phyloP scores from a whole-genome alignment of 345 rosid genomes.

The Aethionema arabicum region DNA sequence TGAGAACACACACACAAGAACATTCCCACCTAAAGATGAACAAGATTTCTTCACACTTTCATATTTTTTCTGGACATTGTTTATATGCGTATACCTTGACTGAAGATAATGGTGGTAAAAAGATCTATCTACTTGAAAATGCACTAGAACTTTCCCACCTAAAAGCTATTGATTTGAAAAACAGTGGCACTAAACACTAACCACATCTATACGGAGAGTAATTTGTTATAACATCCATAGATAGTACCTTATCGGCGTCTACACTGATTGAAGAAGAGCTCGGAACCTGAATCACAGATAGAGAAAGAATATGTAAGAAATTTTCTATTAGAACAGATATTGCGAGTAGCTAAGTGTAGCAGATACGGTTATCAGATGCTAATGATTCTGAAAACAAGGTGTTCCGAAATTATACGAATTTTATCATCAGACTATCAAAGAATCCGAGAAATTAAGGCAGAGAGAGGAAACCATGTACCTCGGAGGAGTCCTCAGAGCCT shows the following conservation, averaged over 20 bases:
- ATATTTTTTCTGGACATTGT: not conserved
- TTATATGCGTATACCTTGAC: not conserved
- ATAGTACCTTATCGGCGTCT: constrained; percentile 56
- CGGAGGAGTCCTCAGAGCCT: constrained; percentile 36
- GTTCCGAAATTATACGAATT: not conserved
- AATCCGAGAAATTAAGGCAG: not conserved
- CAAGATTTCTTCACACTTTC: not conserved
- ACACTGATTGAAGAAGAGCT: constrained; percentile 47
- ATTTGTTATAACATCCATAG: not conserved
- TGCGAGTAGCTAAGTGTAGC: not conserved
- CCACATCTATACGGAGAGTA: not conserved
- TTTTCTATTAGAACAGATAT: not conserved
- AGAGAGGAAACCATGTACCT: constrained; percentile 39
- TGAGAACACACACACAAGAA: not conserved
- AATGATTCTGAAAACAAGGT: not conserved
- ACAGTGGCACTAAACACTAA: not conserved
- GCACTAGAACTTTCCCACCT: not conserved
- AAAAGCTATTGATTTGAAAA: constrained; percentile 9
- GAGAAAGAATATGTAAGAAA: not conserved
- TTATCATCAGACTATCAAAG: not conserved
- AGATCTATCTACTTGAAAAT: not conserved
- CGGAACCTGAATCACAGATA: constrained; percentile 32
- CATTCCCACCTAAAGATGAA: not conserved
- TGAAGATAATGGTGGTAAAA: constrained; percentile 1
- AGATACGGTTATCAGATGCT: constrained; percentile 8